Evolutionary conservation across 2,329 filamentous ascomycete genomes (phyloP).

Genomic region (Aspergillus sojae): DNA sequence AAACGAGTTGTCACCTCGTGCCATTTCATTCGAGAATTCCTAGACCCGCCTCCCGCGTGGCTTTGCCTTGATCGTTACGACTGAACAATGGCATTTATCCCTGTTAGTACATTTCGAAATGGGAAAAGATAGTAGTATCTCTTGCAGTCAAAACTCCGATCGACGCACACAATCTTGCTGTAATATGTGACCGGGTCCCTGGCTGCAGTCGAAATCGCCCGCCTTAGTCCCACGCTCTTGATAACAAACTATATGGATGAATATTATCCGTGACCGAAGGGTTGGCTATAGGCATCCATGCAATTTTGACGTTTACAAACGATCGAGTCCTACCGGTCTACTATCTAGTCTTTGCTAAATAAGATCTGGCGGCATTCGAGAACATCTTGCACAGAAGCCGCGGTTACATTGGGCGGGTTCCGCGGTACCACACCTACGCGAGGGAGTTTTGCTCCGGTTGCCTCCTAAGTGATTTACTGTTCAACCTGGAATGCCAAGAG

Average conservation of each 20-base stretch:
- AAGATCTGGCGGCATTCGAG: neutral
- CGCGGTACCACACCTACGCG: neutral
- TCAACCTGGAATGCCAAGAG: neutral
- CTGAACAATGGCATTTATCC: constrained; percentile 1
- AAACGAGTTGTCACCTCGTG: constrained; percentile 13
- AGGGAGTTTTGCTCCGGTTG: neutral
- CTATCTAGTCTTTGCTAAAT: neutral
- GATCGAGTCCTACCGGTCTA: neutral
- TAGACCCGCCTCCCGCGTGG: constrained; percentile 7
- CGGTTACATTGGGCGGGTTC: neutral
- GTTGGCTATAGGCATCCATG: too few species aligned
- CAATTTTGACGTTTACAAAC: too few species aligned
- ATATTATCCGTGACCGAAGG: neutral
- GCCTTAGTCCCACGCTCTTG: neutral
- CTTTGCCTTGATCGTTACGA: neutral
- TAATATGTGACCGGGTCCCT: neutral
- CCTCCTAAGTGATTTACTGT: neutral
- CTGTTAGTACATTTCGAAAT: neutral
- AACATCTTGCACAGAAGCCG: neutral
- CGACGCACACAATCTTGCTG: neutral
- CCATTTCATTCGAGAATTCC: constrained; percentile 12
- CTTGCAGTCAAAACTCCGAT: neutral
- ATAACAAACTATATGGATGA: neutral
- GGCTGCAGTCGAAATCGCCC: neutral
- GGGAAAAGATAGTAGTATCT: neutral